Base-by-base conservation (phyloP, 768 basidiomycete species). In the Calocera cornea region DNA sequence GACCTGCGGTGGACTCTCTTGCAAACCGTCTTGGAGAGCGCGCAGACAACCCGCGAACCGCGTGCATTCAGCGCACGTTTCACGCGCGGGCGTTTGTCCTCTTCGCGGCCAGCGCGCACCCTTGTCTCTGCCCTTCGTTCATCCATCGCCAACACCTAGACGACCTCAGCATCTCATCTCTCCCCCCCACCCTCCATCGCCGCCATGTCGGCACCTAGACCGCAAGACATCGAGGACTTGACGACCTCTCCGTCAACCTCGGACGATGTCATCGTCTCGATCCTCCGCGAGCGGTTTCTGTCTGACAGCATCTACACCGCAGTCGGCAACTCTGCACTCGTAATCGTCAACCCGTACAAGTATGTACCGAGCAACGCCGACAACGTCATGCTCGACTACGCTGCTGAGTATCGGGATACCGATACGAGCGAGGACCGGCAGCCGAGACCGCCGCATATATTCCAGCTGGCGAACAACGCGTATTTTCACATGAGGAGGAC, bases 401-500 rank as follows among this genome's bases (percentile, higher is more conserved):
- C 91, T 1, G 81, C 87, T 22, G 88, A 95, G 73, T 92, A 94
- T 74, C 83, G 91, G 47, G 86, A 91, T 72, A 73, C 72, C 8
- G 74, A 75, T 36, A 87, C 89, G 3, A 78, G 82, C 11, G 82
- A 83, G 64, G 82, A 84, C 72, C 87, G 84, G 76, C 79, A 81
- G 64, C 75, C 77, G 10, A 80, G 87, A 1, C 83, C 87, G 36
- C 95, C 95, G 1, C 95, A 99, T 73, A 86, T 98, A 47, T 98
- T 97, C 75, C 88, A 94, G 73, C 81, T 92, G 60, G 90, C 92
- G 3, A 88, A 92, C 72, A 89, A 90, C 77, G 87, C 92, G 2
- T 97, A 95, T 78, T 97, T 94, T 76, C 92, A 97, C 77, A 95
- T 97, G 94, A 82, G 87, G 64, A 81, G 95, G 71, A 99, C 95